Evolutionary conservation across 495 filamentous ascomycete species (phyloP).

Genomic region (Trichoderma virens): DNA sequence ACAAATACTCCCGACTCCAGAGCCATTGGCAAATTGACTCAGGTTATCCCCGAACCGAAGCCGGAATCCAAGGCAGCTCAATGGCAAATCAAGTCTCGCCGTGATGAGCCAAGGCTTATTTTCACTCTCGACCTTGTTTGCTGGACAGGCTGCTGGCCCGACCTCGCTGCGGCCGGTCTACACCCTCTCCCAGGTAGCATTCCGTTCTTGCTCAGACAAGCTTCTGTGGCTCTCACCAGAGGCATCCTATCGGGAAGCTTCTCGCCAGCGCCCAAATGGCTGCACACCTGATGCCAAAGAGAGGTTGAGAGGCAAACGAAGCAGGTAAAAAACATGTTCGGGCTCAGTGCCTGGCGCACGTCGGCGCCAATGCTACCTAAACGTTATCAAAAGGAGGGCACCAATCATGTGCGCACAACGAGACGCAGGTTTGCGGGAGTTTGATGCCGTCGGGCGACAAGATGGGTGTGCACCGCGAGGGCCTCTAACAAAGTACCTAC

Average conservation of each 20-base stretch:
- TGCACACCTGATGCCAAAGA: no score
- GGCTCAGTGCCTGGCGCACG: conserved; percentile 1
- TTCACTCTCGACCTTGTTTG: no score
- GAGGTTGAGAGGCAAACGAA: not conserved
- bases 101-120: not conserved
- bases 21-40: no score
- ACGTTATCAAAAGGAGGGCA: conserved; percentile 9
- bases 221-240: not conserved
- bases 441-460: not conserved
- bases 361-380: conserved; percentile 9
- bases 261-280: no score
- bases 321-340: not conserved
- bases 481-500: no score
- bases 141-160: not conserved
- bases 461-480: not conserved
- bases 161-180: not conserved
- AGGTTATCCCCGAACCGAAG: no score
- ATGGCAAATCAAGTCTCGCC: no score
- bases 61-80: no score
- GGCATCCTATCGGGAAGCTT: not conserved
- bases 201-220: not conserved
- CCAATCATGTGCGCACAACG: not conserved
- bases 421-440: not conserved
- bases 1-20: not conserved
- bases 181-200: not conserved